Evolutionary conservation across 805 yeast genomes (phyloP).

Genomic region (Metschnikowia sp.): DNA sequence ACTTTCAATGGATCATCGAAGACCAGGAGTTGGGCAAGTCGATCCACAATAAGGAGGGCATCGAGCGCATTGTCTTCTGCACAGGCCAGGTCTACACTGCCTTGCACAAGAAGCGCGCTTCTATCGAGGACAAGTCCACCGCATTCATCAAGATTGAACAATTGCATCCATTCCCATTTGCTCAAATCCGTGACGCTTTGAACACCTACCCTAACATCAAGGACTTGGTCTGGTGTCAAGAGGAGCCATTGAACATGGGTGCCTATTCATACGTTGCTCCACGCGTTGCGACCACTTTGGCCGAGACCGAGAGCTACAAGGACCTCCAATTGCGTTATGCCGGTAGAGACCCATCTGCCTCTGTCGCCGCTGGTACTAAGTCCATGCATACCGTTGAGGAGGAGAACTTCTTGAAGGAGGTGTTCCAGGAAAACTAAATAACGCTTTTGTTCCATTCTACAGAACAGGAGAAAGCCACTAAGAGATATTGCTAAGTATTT

Average conservation of each 20-base stretch:
- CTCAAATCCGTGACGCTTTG: conserved; percentile 82
- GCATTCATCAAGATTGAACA: conserved; percentile 91
- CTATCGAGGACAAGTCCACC: conserved; percentile 72
- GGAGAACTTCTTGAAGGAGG: conserved; percentile 78
- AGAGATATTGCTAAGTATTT: background rate
- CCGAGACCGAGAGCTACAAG: conserved; percentile 68
- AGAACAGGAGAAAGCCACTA: background rate
- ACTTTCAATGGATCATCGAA: conserved; percentile 94
- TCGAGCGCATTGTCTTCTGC: conserved; percentile 80
- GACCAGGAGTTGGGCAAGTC: conserved; percentile 81
- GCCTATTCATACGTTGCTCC: conserved; percentile 77
- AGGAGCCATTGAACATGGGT: conserved; percentile 98
- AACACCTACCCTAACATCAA: conserved; percentile 75
- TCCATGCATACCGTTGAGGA: conserved; percentile 85
- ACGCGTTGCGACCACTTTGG: conserved; percentile 73
- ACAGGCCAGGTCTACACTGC: conserved; percentile 96
- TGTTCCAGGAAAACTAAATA: conserved; percentile 17
- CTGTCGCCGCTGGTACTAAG: conserved; percentile 98
- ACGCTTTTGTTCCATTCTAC: background rate
- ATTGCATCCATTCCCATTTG: conserved; percentile 98
- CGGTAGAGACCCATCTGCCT: conserved; percentile 97
- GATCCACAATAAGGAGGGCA: conserved; percentile 74
- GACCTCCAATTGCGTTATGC: conserved; percentile 70
- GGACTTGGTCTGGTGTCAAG: conserved; percentile 96
- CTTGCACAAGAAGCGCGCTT: conserved; percentile 81